These are phyloP conservation scores for Rhinocladiella similis DNA, from an alignment of 2,329 filamentous ascomycete genomes.

Conservation along the genomic window DNA sequence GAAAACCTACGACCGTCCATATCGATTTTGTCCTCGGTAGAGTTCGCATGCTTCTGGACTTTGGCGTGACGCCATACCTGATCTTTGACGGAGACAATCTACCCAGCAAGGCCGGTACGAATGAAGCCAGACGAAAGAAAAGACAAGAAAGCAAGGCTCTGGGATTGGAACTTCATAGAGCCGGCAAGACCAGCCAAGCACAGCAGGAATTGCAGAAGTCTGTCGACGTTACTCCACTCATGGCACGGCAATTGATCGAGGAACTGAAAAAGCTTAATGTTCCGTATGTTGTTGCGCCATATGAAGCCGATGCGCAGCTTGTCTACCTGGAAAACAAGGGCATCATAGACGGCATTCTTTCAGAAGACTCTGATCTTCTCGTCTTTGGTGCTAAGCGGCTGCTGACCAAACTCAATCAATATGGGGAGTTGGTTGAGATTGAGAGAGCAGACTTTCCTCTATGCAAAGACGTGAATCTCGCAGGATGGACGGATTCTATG, in stretches of 20 bases:
- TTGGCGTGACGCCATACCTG: conserved; percentile 89
- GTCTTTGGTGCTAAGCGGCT: conserved; percentile 92
- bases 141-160: conserved; percentile 74
- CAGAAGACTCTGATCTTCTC: conserved; percentile 92
- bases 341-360: conserved; percentile 81
- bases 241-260: conserved; percentile 90
- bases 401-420: conserved; percentile 90
- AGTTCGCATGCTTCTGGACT: conserved; percentile 90
- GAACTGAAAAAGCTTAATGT: conserved; percentile 79
- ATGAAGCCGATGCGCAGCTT: conserved; percentile 96
- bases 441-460: conserved; percentile 85
- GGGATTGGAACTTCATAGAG: conserved; percentile 76
- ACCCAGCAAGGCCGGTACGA: conserved; percentile 88
- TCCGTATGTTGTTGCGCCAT: conserved; percentile 90
- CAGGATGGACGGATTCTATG: conserved; percentile 87
- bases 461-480: conserved; percentile 82
- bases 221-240: conserved; percentile 91
- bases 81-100: conserved; percentile 96
- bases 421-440: conserved; percentile 90
- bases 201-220: conserved; percentile 89
- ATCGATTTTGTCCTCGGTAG: conserved; percentile 87
- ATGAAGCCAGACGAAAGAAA: conserved; percentile 71
- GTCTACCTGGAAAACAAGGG: conserved; percentile 89
- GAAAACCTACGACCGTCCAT: conserved; percentile 86
- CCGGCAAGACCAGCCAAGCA: conserved; percentile 78